Conservation (phyloP, 2,329 filamentous ascomycete genomes). For the Aschersonia sp. region DNA sequence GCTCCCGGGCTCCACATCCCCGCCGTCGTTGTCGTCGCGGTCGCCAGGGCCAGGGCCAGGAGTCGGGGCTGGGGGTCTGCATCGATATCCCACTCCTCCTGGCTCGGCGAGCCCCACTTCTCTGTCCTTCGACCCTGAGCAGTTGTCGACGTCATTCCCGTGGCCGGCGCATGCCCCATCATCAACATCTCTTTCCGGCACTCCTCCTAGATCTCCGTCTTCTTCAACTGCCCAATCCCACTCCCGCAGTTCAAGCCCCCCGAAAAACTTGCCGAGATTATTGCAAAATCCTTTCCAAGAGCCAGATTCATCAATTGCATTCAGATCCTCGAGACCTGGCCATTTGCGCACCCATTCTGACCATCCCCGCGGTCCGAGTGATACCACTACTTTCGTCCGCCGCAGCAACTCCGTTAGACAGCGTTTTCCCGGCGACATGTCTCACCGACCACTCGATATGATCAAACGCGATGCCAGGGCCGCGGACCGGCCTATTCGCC, state of each 20-base stretch:
- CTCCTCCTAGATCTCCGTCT: not conserved
- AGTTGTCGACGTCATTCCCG: conserved; percentile 25
- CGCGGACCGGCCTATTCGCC: conserved; percentile 55
- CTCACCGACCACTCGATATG: conserved; percentile 51
- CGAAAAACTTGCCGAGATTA: not conserved
- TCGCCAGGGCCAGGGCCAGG: too few relatives aligned
- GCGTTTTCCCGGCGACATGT: conserved; percentile 49
- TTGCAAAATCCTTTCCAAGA: conserved; percentile 3
- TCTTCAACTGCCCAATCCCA: not conserved
- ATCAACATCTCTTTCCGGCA: not conserved
- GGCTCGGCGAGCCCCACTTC: conserved; percentile 36
- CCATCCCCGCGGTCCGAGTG: too few relatives aligned
- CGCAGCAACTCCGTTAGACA: conserved; percentile 8
- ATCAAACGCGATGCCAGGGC: conserved; percentile 46
- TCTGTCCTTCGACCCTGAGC: conserved; percentile 15
- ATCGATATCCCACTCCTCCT: conserved; percentile 28
- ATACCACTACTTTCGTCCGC: conserved; percentile 3
- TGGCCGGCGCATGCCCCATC: not conserved
- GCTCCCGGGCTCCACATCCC: too few relatives aligned
- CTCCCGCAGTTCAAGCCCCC: not conserved
- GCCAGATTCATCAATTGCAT: not conserved
- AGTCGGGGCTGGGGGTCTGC: not conserved
- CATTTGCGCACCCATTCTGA: too few relatives aligned
- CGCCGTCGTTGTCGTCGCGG: too few relatives aligned
- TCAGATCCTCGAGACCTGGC: too few relatives aligned